phyloP scores from a whole-genome alignment of 1,284 basidiomycete genomes.

The Spongispora temasekensis region DNA sequence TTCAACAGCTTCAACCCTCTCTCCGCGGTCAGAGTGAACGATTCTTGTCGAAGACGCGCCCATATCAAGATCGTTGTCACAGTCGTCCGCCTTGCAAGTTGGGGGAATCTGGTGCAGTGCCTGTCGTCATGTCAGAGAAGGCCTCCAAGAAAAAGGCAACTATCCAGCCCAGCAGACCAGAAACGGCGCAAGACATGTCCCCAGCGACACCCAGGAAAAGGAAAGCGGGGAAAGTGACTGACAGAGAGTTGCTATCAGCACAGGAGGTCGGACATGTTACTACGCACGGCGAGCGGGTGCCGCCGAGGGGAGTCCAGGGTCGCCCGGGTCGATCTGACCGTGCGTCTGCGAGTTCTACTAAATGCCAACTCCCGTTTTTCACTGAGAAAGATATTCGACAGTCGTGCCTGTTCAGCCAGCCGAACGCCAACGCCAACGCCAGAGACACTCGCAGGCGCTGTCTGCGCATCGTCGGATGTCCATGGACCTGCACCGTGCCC shows the following conservation, averaged over 20 bases:
- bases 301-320: slow-evolving; percentile 26
- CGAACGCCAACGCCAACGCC: slow-evolving; percentile 25
- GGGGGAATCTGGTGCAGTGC: slow-evolving; percentile 9
- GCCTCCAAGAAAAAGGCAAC: slow-evolving; percentile 25
- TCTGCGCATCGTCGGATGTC: slow-evolving; percentile 31
- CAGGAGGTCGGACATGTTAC: slow-evolving; percentile 16
- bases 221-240: slow-evolving; percentile 24
- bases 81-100: slow-evolving; percentile 16
- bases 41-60: slow-evolving; percentile 28
- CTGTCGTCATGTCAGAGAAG: slow-evolving; percentile 33
- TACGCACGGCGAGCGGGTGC: slow-evolving; percentile 14
- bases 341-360: slow-evolving; percentile 14
- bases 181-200: slow-evolving; percentile 17
- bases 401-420: slow-evolving; percentile 24
- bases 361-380: neutral
- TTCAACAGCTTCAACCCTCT: too few species aligned
- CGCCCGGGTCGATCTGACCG: slow-evolving; percentile 37
- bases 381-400: slow-evolving; percentile 17
- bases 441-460: slow-evolving; percentile 24
- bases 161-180: slow-evolving; percentile 15
- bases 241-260: slow-evolving; percentile 7
- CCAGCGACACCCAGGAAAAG: slow-evolving; percentile 29
- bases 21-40: too few species aligned
- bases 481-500: slow-evolving; percentile 28
- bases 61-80: slow-evolving; percentile 28